Conservation (phyloP, 352 stramenopile species). For the Phytophthora pistaciae region DNA sequence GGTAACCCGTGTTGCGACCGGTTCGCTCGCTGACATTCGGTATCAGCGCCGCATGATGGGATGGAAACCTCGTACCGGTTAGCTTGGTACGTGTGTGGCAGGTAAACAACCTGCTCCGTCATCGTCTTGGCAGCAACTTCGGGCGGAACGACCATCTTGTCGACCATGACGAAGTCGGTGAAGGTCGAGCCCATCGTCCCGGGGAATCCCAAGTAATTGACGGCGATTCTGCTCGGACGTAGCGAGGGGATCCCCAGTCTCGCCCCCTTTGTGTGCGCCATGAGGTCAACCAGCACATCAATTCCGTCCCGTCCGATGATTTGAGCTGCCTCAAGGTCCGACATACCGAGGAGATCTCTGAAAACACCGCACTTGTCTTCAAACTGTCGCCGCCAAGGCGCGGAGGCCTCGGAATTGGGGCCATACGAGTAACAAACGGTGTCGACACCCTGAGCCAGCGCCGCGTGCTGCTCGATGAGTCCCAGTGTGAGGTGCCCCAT, state of each 20-base stretch:
- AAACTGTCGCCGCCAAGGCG: constrained; percentile 61
- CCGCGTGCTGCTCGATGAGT: constrained; percentile 79
- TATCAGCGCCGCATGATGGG: constrained; percentile 31
- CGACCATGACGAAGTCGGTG: constrained; percentile 85
- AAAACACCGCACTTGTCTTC: constrained; percentile 66
- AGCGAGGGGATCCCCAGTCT: constrained; percentile 70
- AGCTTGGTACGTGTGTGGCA: constrained; percentile 92
- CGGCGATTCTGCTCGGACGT: constrained; percentile 64
- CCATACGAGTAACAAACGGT: constrained; percentile 88
- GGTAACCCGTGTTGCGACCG: constrained; percentile 44
- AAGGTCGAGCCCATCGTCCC: constrained; percentile 84
- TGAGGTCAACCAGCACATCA: constrained; percentile 93
- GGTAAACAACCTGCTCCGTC: constrained; percentile 89
- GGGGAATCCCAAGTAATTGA: constrained; percentile 94
- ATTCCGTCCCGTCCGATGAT: constrained; percentile 67
- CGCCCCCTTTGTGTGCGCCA: constrained; percentile 90
- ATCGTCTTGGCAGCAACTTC: constrained; percentile 54
- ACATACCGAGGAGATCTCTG: constrained; percentile 58
- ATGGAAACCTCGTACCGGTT: constrained; percentile 81
- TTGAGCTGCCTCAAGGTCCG: constrained; percentile 64
- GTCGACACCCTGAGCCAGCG: constrained; percentile 46
- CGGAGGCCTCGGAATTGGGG: constrained; percentile 64
- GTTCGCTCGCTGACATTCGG: constrained; percentile 25
- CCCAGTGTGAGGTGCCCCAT: constrained; percentile 93
- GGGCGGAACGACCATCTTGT: constrained; percentile 71